Percentiles rank a stretch among this genome's conserved stretches.
These are phyloP conservation scores for Penicillium sclerotiorum DNA, from an alignment of 2,329 filamentous ascomycete species.

Conservation along the genomic window DNA sequence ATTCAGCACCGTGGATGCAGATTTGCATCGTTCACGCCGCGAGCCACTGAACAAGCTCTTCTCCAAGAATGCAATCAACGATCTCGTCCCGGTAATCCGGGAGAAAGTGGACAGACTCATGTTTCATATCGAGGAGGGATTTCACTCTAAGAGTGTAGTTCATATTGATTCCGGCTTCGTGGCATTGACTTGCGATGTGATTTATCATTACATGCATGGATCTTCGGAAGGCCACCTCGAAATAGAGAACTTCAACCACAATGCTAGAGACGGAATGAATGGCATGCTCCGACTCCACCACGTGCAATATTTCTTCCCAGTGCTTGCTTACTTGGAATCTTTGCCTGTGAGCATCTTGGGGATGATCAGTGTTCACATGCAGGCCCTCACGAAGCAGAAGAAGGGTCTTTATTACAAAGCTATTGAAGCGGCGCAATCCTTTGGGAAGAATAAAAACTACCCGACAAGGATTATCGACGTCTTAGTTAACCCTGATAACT, in stretches of 20 bases:
- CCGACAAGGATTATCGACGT: no score
- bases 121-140: constrained; percentile 10
- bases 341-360: no score
- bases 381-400: no score
- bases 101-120: constrained; percentile 19
- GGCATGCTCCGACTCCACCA: constrained; percentile 11
- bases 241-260: constrained; percentile 26
- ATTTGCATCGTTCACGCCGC: constrained; percentile 26
- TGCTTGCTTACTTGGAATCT: no score
- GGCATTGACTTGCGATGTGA: constrained; percentile 39
- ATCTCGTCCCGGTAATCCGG: constrained; percentile 16
- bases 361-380: no score
- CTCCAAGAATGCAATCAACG: constrained; percentile 21
- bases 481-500: no score
- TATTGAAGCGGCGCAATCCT: no score
- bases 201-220: constrained; percentile 40
- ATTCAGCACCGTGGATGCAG: constrained; percentile 20
- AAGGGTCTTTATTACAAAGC: no score
- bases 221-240: constrained; percentile 35
- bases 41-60: constrained; percentile 25
- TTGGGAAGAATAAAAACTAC: no score
- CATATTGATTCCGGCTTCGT: constrained; percentile 25
- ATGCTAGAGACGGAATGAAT: constrained; percentile 23
- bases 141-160: constrained; percentile 14
- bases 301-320: background rate